phyloP scores from a whole-genome alignment of 192 early-diverging fungal genomes.

The Backusella macrospora region DNA sequence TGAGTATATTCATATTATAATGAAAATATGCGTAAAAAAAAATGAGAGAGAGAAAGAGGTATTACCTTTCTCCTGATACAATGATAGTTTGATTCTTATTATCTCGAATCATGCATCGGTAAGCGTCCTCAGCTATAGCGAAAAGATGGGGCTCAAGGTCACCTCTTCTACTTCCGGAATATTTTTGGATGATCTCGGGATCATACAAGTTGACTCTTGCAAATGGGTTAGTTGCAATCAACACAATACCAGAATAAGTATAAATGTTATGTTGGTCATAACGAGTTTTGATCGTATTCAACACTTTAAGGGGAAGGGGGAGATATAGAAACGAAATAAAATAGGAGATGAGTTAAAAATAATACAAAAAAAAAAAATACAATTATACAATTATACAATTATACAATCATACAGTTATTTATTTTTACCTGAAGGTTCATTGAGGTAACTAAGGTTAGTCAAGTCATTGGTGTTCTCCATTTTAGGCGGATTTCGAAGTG shows the following conservation, averaged over 20 bases:
- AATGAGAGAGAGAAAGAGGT: too few species aligned
- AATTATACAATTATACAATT: background rate
- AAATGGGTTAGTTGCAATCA: slow-evolving; percentile 98
- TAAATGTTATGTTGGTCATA: slow-evolving; percentile 95
- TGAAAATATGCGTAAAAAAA: background rate
- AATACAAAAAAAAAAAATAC: background rate
- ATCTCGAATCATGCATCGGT: slow-evolving; percentile 92
- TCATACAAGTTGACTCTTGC: slow-evolving; percentile 84
- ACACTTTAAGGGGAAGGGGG: slow-evolving; percentile 54
- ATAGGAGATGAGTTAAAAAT: slow-evolving; percentile 16
- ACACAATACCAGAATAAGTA: slow-evolving; percentile 98
- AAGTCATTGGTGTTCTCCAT: slow-evolving; percentile 90
- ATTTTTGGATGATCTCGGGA: slow-evolving; percentile 88
- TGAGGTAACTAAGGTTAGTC: slow-evolving; percentile 89
- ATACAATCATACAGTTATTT: background rate
- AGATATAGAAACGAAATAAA: slow-evolving; percentile 6
- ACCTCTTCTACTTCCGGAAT: slow-evolving; percentile 90
- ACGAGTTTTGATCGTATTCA: slow-evolving; percentile 90
- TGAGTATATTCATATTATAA: background rate
- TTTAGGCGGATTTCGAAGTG: slow-evolving; percentile 91
- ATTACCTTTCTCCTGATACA: slow-evolving; percentile 89
- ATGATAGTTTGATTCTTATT: slow-evolving; percentile 98
- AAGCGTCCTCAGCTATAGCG: slow-evolving; percentile 97
- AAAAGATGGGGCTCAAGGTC: slow-evolving; percentile 98
- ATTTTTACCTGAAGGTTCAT: slow-evolving; percentile 78